Base-by-base conservation (phyloP, 768 basidiomycete species). In the Candolleomyces aberdarensis region DNA sequence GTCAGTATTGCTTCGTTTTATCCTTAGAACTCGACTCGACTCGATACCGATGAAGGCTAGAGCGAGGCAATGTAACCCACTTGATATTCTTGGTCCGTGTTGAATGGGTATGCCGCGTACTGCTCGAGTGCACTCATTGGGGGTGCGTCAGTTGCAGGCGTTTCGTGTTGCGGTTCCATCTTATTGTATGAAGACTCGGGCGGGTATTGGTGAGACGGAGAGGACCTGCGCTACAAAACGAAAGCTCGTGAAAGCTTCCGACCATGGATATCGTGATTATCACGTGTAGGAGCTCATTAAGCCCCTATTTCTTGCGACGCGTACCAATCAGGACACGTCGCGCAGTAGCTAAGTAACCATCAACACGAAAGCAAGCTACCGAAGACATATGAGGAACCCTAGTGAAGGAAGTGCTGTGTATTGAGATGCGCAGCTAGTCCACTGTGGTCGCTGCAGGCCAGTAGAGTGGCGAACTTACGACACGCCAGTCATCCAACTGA, bases 21-120 rank as follows among this genome's bases (percentile, higher is more conserved):
- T 20, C 19, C 26, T 17, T 46, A 9, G 36, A 5, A 10, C n/a
- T 47, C 22, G 15, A 36, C 26, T 26, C 26, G 26, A 26, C 26
- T 26, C 26, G 26, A 26, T 3, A 3, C 26, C 3, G 26, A 26
- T 26, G 26, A 26, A 3, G 26, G 26, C 26, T 26, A 26, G 3
- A 26, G 26, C 26, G 26, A 26, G 26, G 26, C 3, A 26, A 26
- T 26, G 26, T 9, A 22, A 32, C 74, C 54, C 68, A 88, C 88
- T 80, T 88, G 83, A 63, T 84, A 90, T 1, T 71, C 74, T 40
- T 80, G 78, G 64, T 90, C 88, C 20, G 78, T 73, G 17, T 76
- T 72, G 66, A 90, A 90, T 36, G 81, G 79, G 67, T 83, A 85
- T 5, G 63, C 58, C 14, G 66, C 62, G 65, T 83, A 86, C 47